Conservation (phyloP, 371 early-diverging fungal genomes). For the Cokeromyces recurvatus region DNA sequence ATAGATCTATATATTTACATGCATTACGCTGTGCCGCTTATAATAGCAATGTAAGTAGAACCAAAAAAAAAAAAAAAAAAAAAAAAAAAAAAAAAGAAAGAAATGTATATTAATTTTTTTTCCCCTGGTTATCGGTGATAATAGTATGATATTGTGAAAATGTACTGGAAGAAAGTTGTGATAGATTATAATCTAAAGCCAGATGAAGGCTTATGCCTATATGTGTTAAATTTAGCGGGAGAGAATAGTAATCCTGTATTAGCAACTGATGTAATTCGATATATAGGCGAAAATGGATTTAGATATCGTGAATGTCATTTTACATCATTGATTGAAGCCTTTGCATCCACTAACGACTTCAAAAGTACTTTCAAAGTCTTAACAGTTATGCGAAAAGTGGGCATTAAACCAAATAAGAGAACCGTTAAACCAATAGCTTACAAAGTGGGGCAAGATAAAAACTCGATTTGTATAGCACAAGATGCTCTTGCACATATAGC, state of each 20-base stretch:
- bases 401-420: constrained; percentile 34
- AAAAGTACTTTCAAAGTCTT: constrained; percentile 52
- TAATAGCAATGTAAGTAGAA: constrained; percentile 35
- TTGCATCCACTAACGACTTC: constrained; percentile 43
- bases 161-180: constrained; percentile 44
- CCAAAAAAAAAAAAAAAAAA: no score
- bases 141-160: constrained; percentile 40
- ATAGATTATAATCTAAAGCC: constrained; percentile 25
- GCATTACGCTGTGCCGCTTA: constrained; percentile 45
- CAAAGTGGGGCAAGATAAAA: constrained; percentile 22
- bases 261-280: constrained; percentile 48
- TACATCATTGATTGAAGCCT: constrained; percentile 62
- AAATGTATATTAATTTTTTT: not conserved
- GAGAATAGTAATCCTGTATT: constrained; percentile 46
- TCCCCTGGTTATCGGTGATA: not conserved
- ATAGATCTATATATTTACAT: constrained; percentile 24
- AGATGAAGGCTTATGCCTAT: constrained; percentile 62
- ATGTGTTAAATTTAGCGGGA: constrained; percentile 58
- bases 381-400: constrained; percentile 52
- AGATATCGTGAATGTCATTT: constrained; percentile 55
- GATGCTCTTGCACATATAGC: constrained; percentile 31
- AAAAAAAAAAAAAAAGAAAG: no score
- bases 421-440: constrained; percentile 25
- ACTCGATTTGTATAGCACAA: constrained; percentile 36
- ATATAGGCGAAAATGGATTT: constrained; percentile 39